Evolutionary conservation across 164 flowering plant genomes (phyloP), one percentile per base, ranked within the genome.

Genomic region (Echeveria elegans): DNA sequence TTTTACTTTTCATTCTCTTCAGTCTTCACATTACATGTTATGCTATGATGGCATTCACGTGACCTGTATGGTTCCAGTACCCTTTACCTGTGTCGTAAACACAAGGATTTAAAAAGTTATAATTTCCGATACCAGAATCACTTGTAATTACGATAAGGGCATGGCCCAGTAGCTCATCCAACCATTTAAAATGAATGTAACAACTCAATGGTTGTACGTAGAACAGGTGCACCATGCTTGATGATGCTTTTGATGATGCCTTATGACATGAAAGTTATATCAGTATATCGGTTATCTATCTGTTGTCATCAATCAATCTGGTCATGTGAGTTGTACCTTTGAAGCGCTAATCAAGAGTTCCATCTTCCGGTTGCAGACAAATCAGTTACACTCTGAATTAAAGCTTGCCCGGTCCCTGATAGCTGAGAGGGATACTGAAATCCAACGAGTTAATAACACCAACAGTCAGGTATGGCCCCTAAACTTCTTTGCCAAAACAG

Each of bases 361-460:
- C 32, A 5, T 29, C 47, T 48, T 30, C 34, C 16, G n/a, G n/a
- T 43, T 78, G 73, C 88, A 92, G 97, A 85, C 90, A 90, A 83
- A 92, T 75, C 97, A 95, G 74, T 68, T 88, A 68, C 97, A 87
- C 70, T 90, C 99, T 70, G 99, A 95, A 77, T 79, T 95, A 12
- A 80, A 81, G 64, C 96, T 95, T 77, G 96, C 97, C 59, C 94
- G 97, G 69, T 86, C 93, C 2, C 75, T 95, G 82, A 87, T 95
- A 74, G 96, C 94, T 63, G 99, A 95, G 78, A 79, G 83, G 67
- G 99, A 95, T 70, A 63, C 88, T 52, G 98, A 95, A 72, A 75
- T 86, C 45, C 97, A 88, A 71, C 81, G 75, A 12, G 76, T 95
- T 66, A 90, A 79, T 36, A 74, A 72, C 11, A 92, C 96, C 60